Conservation (phyloP, 306 rosid genomes). For the Abrus pulchellus region DNA sequence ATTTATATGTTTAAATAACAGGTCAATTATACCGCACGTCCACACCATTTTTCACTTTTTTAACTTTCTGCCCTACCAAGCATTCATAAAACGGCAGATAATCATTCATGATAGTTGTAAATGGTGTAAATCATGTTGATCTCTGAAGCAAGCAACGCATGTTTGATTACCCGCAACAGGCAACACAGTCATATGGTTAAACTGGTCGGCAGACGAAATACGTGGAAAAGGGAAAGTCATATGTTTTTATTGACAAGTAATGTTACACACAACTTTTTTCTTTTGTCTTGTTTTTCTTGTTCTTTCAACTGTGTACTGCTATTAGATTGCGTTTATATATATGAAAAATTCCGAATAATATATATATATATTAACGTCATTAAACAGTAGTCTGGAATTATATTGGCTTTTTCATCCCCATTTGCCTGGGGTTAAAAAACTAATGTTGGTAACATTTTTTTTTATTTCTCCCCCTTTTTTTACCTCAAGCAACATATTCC, state of each 20-base stretch:
- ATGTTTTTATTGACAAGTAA: neutral
- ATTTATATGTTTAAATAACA: neutral
- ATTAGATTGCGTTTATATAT: neutral
- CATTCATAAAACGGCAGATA: neutral
- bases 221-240: neutral
- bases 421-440: neutral
- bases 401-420: neutral
- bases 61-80: too few relatives aligned
- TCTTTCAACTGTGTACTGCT: neutral
- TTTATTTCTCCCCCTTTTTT: neutral
- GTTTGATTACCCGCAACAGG: neutral
- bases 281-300: neutral
- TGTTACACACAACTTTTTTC: neutral
- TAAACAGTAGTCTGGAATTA: neutral
- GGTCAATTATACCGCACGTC: neutral
- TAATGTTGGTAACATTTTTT: neutral
- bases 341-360: neutral
- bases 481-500: neutral
- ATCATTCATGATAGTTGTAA: neutral
- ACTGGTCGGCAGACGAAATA: neutral
- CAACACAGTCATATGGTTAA: neutral
- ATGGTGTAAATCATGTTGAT: neutral
- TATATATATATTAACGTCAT: neutral
- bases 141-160: too few relatives aligned
- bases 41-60: too few relatives aligned